Conservation (phyloP, 2,329 filamentous ascomycete genomes). For the Cladophialophora exuberans region DNA sequence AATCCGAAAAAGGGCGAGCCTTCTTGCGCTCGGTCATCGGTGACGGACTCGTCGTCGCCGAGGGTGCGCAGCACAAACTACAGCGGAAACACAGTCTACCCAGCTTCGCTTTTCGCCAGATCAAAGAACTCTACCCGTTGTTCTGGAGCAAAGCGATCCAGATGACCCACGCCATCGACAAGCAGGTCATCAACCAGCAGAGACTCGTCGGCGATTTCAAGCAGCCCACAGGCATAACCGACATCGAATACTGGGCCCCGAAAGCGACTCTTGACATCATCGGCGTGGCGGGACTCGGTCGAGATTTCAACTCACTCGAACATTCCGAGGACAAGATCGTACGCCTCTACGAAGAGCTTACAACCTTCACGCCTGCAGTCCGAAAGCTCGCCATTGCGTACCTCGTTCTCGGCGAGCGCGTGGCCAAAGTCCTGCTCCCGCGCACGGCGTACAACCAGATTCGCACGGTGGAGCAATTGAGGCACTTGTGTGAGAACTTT, state of each 20-base stretch:
- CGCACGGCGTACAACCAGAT: slow-evolving; percentile 44
- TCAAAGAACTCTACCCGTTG: slow-evolving; percentile 79
- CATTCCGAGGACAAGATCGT: slow-evolving; percentile 63
- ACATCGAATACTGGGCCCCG: slow-evolving; percentile 61
- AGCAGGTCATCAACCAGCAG: slow-evolving; percentile 43
- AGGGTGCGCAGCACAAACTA: slow-evolving; percentile 81
- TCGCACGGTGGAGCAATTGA: slow-evolving; percentile 40
- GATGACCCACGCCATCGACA: slow-evolving; percentile 62
- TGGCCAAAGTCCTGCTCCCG: slow-evolving; percentile 42
- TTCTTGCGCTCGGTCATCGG: slow-evolving; percentile 43
- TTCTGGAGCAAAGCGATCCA: slow-evolving; percentile 82
- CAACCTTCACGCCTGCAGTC: slow-evolving; percentile 55
- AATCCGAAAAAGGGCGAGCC: slow-evolving; percentile 56
- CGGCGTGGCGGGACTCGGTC: slow-evolving; percentile 69
- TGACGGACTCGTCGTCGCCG: slow-evolving; percentile 66
- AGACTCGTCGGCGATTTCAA: slow-evolving; percentile 21
- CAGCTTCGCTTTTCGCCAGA: slow-evolving; percentile 78
- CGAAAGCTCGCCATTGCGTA: slow-evolving; percentile 63
- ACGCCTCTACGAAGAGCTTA: slow-evolving; percentile 58
- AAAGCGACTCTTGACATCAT: slow-evolving; percentile 71
- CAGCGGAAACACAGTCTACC: slow-evolving; percentile 79
- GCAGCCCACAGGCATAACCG: slow-evolving; percentile 42
- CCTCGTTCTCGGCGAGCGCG: slow-evolving; percentile 55
- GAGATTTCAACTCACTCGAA: slow-evolving; percentile 69
- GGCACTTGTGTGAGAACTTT: slow-evolving; percentile 43